Percentiles rank a stretch among this genome's conserved stretches.
Evolutionary conservation across 1,284 basidiomycete species (phyloP).

Genomic region (Rhizopogon hawkerae): DNA sequence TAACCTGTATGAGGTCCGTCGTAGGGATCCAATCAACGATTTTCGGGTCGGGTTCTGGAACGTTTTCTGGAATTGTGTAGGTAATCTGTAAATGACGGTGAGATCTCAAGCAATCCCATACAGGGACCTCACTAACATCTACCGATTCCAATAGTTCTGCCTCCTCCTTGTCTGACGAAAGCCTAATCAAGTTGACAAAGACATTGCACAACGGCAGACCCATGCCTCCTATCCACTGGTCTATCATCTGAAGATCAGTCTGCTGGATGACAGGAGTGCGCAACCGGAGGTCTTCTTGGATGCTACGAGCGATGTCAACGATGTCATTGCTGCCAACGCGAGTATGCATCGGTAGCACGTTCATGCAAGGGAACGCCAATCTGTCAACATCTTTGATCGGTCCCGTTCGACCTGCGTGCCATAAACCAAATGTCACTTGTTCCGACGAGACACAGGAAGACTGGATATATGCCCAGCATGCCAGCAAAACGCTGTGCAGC

Average conservation of each 20-base stretch:
- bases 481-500: conserved; percentile 35
- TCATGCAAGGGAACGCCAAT: conserved; percentile 39
- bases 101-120: neutral
- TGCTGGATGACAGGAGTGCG: conserved; percentile 37
- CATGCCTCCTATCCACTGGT: conserved; percentile 28
- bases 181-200: conserved; percentile 39
- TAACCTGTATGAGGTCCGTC: conserved; percentile 21
- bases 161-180: conserved; percentile 17
- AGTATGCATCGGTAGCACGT: conserved; percentile 38
- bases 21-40: conserved; percentile 17
- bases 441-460: conserved; percentile 25
- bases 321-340: conserved; percentile 13
- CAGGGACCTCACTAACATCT: conserved; percentile 6
- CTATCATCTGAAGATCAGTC: conserved; percentile 31
- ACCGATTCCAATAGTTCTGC: conserved; percentile 7
- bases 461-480: conserved; percentile 39
- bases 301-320: conserved; percentile 23
- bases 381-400: conserved; percentile 27
- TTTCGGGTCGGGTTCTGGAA: conserved; percentile 8
- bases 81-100: conserved; percentile 22
- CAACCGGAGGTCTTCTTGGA: conserved; percentile 31
- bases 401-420: conserved; percentile 39
- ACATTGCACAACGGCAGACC: conserved; percentile 35
- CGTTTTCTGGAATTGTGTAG: conserved; percentile 24
- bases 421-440: conserved; percentile 36